phyloP scores from a whole-genome alignment of 2,329 filamentous ascomycete genomes.

The Aspergillus sp. region DNA sequence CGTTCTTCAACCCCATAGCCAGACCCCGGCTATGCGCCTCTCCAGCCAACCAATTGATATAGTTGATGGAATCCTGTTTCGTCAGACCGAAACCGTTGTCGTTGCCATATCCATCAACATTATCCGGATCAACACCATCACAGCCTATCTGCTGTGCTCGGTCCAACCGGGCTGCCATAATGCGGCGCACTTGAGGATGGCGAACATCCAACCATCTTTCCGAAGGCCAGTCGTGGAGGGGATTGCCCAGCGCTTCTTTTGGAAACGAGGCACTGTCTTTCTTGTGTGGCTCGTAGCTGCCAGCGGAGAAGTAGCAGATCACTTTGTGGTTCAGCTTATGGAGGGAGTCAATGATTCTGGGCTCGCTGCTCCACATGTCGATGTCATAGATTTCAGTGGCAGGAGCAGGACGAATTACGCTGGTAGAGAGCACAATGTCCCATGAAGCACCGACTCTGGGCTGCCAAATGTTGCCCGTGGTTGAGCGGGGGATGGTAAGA shows the following conservation, averaged over 20 bases:
- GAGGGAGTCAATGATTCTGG: constrained; percentile 49
- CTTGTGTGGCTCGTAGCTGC: constrained; percentile 67
- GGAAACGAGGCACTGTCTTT: constrained; percentile 51
- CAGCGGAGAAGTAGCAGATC: constrained; percentile 75
- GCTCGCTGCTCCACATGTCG: constrained; percentile 57
- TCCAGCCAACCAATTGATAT: constrained; percentile 61
- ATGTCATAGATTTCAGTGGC: constrained; percentile 64
- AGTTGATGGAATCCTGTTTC: constrained; percentile 57
- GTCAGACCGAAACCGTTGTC: constrained; percentile 64
- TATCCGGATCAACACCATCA: constrained; percentile 70
- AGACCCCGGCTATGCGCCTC: constrained; percentile 58
- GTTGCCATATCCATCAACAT: constrained; percentile 68
- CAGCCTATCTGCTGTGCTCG: constrained; percentile 64
- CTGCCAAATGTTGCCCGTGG: constrained; percentile 48
- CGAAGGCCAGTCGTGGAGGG: constrained; percentile 63
- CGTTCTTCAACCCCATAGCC: constrained; percentile 69
- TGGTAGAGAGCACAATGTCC: constrained; percentile 60
- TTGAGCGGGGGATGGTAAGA: neutral
- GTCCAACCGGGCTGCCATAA: constrained; percentile 64
- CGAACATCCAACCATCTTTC: constrained; percentile 68
- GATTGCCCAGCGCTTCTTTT: constrained; percentile 56
- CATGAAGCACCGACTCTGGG: constrained; percentile 57
- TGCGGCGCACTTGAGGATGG: constrained; percentile 56
- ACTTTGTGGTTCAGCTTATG: constrained; percentile 59
- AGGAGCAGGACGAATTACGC: constrained; percentile 43